Evolutionary conservation across 2,329 filamentous ascomycete species (phyloP).

Genomic region (Aspergillus vadensis): DNA sequence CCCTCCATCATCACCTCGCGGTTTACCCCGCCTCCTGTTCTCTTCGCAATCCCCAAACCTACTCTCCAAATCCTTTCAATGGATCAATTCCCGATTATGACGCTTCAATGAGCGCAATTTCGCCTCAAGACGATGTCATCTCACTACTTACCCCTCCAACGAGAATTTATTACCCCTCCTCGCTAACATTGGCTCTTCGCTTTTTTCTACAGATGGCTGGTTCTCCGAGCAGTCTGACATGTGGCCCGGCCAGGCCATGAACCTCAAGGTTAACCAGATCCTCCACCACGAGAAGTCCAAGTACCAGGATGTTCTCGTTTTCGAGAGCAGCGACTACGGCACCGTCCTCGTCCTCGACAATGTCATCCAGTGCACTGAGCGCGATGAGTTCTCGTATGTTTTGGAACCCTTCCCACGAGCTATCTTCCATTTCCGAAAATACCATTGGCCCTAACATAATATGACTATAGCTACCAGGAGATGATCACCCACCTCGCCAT

Average conservation of each 20-base stretch:
- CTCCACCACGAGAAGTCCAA: conserved; percentile 98
- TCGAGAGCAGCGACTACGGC: conserved; percentile 96
- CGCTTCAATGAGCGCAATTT: not conserved
- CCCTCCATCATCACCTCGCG: conserved; percentile 18
- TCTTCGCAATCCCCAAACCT: not conserved
- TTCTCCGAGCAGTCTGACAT: conserved; percentile 98
- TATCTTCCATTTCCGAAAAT: not conserved
- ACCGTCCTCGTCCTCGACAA: conserved; percentile 97
- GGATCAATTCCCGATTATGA: not conserved
- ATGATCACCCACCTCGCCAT: conserved; percentile 99
- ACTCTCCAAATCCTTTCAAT: conserved; percentile 1
- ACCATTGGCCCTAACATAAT: not conserved
- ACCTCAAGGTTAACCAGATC: conserved; percentile 94
- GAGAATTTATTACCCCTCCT: not conserved
- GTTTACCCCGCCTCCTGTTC: conserved; percentile 19
- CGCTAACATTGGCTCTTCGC: conserved; percentile 14
- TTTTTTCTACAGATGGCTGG: conserved; percentile 79
- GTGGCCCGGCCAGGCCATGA: conserved; percentile 99
- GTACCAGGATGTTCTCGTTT: conserved; percentile 99
- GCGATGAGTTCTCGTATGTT: conserved; percentile 87
- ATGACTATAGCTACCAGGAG: conserved; percentile 75
- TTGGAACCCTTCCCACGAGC: conserved; percentile 5
- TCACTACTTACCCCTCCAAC: not conserved
- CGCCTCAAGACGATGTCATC: not conserved
- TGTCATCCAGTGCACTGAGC: conserved; percentile 97